Evolutionary conservation across 2,329 filamentous ascomycete genomes (phyloP), one percentile per base, ranked within the genome.

Genomic region (Aaosphaeria pasadenensis): DNA sequence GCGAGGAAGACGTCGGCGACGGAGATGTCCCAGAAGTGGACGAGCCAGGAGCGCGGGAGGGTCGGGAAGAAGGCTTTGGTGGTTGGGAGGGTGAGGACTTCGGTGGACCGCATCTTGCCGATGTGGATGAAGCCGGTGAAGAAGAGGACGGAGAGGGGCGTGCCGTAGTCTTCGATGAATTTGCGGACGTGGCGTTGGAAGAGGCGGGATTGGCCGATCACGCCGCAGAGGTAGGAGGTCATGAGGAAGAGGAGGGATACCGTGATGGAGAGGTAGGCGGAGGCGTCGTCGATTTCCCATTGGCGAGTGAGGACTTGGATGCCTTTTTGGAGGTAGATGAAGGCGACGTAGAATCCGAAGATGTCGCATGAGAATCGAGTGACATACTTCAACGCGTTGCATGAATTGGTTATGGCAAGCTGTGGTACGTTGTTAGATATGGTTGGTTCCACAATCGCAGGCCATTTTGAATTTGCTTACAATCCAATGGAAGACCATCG

Each of bases 311-410:
- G 79, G 11, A 95, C 88, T 70, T 95, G 89, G 52, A 95, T 86
- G 11, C 90, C 90, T 71, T 95, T 95, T 64, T 95, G 89, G 17
- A 95, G 78, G 66, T 95, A 95, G 69, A 95, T 92, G 64, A 88
- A 91, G 48, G 90, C 90, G 42, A 95, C 90, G 66, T 95, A 95
- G 73, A 95, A 95, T 44, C 90, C 91, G 57, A 96, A 95, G 61
- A 92, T 94, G 69, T 96, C 91, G 72, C 91, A 95, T 28, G 89
- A 90, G 66, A 96, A 96, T 11, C 89, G 82, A 1, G 91, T 96
- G 24, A 96, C 90, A 69, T 91, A 95, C 62, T 84, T 86, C n/a
- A 96, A 77, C 61, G 81, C 87, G 70, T 95, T 94, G 75, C 91
- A 95, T 1, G 89, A 85, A 67, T 96, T 96, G 17, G 42, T 49